Percentiles rank a stretch among this genome's conserved stretches.
These are phyloP conservation scores for Quercus rubra DNA, from an alignment of 306 rosid genomes.

Conservation along the genomic window DNA sequence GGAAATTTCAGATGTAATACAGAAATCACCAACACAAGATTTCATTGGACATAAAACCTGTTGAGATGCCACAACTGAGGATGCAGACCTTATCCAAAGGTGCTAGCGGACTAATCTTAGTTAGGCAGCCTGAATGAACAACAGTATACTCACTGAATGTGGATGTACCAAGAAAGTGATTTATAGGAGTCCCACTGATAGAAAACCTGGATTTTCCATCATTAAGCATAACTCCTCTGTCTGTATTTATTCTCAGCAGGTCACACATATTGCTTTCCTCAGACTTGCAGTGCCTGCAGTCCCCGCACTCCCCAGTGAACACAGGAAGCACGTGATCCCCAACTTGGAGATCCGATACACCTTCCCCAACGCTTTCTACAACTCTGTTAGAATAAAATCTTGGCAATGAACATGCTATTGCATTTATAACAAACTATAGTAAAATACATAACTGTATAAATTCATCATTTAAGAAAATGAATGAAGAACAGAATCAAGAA, in stretches of 20 bases:
- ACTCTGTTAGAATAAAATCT: slow-evolving; percentile 13
- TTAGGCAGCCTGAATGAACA: slow-evolving; percentile 38
- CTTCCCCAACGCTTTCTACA: slow-evolving; percentile 44
- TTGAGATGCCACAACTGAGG: slow-evolving; percentile 45
- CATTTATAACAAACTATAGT: not conserved
- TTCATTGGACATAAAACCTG: slow-evolving; percentile 13
- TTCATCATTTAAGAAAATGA: not conserved
- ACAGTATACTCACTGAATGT: slow-evolving; percentile 48
- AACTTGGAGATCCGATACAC: slow-evolving; percentile 19
- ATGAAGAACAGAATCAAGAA: too few relatives aligned
- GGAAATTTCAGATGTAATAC: not conserved
- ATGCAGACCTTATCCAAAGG: slow-evolving; percentile 41
- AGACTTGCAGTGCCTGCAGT: slow-evolving; percentile 39
- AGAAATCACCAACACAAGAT: too few relatives aligned
- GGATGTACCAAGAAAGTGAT: slow-evolving; percentile 42
- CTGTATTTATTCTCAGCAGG: slow-evolving; percentile 29
- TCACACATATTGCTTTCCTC: slow-evolving; percentile 46
- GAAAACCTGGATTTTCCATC: slow-evolving; percentile 42
- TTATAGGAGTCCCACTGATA: slow-evolving; percentile 33
- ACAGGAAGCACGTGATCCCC: slow-evolving; percentile 45
- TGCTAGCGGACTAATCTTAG: slow-evolving; percentile 39
- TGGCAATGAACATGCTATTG: not conserved
- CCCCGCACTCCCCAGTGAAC: slow-evolving; percentile 38
- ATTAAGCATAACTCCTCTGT: slow-evolving; percentile 33
- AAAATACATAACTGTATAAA: not conserved